Conservation (phyloP, 345 rosid genomes). For the Brassica carinata region DNA sequence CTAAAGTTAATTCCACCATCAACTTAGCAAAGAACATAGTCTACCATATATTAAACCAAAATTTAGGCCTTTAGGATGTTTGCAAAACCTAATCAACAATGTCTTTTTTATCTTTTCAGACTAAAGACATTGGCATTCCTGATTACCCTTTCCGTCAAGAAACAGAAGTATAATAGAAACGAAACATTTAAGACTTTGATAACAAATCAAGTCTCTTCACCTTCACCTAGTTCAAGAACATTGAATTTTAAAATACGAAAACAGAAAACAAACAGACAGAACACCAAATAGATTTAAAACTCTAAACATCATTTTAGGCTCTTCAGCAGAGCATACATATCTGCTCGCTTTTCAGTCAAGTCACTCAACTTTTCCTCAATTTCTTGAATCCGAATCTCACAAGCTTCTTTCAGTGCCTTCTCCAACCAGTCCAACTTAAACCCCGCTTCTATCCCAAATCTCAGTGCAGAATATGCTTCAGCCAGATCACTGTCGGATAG, state of each 20-base stretch:
- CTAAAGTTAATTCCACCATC: neutral
- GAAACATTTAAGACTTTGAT: neutral
- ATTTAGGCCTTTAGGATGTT: neutral
- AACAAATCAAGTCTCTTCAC: neutral
- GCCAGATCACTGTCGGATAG: neutral
- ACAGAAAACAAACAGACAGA: neutral
- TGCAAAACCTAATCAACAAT: too few species aligned
- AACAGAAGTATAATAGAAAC: neutral
- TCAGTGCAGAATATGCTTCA: neutral
- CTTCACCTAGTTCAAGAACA: neutral
- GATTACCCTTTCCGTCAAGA: neutral
- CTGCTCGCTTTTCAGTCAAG: neutral
- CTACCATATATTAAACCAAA: neutral
- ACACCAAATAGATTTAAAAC: neutral
- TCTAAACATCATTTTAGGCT: neutral
- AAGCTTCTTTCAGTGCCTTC: neutral
- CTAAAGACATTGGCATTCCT: neutral
- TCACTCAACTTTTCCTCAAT: neutral
- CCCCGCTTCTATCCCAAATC: neutral
- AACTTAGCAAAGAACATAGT: neutral
- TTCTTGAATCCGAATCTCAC: conserved; percentile 4
- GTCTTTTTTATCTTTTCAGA: too few species aligned
- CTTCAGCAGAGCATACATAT: neutral
- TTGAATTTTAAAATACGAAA: neutral
- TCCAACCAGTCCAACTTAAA: conserved; percentile 25